These are phyloP conservation scores for Effrenium voratum DNA, from an alignment of 73 alveolate species.

Conservation along the genomic window DNA sequence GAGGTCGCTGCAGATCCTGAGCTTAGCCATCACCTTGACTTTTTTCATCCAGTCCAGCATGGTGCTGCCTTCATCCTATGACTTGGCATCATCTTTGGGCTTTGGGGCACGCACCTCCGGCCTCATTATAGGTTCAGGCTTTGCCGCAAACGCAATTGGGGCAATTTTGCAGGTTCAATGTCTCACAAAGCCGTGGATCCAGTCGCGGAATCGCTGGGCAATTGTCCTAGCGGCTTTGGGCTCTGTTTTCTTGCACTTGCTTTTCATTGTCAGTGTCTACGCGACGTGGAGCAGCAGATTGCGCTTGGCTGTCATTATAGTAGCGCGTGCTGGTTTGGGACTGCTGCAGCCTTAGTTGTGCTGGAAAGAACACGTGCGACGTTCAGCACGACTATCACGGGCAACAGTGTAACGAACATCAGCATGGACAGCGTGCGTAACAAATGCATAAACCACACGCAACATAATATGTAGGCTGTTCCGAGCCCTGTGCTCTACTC, in stretches of 20 bases:
- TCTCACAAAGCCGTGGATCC: conserved; percentile 34
- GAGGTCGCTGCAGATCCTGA: conserved; percentile 9
- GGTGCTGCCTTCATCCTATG: conserved; percentile 22
- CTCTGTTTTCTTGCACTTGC: neutral
- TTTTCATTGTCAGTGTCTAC: neutral
- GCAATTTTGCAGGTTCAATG: conserved; percentile 1
- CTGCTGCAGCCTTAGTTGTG: neutral
- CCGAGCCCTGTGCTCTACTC: too few relatives aligned
- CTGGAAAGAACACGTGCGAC: too few relatives aligned
- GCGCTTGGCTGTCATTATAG: neutral
- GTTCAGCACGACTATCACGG: too few relatives aligned
- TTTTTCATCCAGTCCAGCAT: conserved; percentile 5
- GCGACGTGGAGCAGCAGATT: neutral
- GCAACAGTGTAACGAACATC: too few relatives aligned
- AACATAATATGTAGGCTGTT: too few relatives aligned
- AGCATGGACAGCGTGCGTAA: too few relatives aligned
- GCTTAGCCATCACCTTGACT: neutral
- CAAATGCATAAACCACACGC: too few relatives aligned
- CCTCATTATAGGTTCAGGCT: conserved; percentile 5
- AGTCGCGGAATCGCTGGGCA: conserved; percentile 13
- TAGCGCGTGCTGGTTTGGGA: conserved; percentile 11
- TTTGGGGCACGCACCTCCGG: conserved; percentile 28
- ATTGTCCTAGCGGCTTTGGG: conserved; percentile 12
- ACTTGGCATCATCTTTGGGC: conserved; percentile 3
- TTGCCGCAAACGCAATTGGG: conserved; percentile 1